Conservation (phyloP, 179 eudicot species). For the Corrigiola litoralis region DNA sequence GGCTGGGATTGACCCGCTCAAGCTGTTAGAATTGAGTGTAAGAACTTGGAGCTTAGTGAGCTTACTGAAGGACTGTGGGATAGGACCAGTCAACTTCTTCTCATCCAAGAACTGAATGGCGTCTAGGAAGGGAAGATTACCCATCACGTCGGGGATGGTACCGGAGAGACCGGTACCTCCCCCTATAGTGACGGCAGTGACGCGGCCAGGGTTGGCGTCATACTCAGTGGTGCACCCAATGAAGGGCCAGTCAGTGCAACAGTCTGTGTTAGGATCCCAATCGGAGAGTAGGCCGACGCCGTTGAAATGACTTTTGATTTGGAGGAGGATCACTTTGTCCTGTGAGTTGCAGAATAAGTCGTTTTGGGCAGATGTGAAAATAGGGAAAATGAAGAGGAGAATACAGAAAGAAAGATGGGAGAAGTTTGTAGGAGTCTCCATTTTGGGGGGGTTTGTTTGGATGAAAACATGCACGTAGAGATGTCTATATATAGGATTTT, state of each 20-base stretch:
- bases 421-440: too few species aligned
- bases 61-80: conserved; percentile 23
- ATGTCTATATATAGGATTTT: too few species aligned
- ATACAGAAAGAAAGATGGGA: too few species aligned
- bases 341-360: conserved; percentile 13
- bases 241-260: conserved; percentile 17
- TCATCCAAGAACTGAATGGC: conserved; percentile 20
- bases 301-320: conserved; percentile 15
- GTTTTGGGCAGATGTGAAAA: neutral
- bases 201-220: conserved; percentile 18
- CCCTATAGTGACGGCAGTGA: conserved; percentile 12
- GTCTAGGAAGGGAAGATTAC: conserved; percentile 9
- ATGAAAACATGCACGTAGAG: too few species aligned
- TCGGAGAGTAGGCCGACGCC: conserved; percentile 14
- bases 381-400: neutral
- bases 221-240: conserved; percentile 19
- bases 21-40: conserved; percentile 4
- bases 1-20: conserved; percentile 17
- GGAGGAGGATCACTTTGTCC: conserved; percentile 23
- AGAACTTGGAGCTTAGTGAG: conserved; percentile 3
- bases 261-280: conserved; percentile 19
- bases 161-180: conserved; percentile 20
- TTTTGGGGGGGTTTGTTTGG: too few species aligned
- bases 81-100: conserved; percentile 17
- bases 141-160: conserved; percentile 12